These are phyloP conservation scores for Lipomyces starkeyi DNA, from an alignment of 805 yeast species.

Conservation along the genomic window DNA sequence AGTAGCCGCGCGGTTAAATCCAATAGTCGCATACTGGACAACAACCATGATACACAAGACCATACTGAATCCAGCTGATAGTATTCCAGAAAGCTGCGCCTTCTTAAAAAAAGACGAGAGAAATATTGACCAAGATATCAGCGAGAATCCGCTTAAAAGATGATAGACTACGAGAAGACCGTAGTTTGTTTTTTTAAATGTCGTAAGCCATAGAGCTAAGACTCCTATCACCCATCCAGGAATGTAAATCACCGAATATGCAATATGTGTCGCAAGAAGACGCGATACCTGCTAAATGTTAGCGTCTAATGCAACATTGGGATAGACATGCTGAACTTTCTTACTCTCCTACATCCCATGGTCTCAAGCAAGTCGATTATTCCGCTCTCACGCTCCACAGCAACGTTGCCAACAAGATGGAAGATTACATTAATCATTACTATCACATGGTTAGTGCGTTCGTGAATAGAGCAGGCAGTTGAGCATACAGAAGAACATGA, in stretches of 20 bases:
- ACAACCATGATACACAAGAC: constrained; percentile 43
- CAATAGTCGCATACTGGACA: constrained; percentile 30
- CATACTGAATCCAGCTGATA: constrained; percentile 42
- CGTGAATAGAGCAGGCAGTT: background rate
- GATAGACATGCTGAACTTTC: background rate
- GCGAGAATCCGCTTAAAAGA: constrained; percentile 41
- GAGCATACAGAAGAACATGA: constrained; percentile 39
- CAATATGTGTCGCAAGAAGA: constrained; percentile 37
- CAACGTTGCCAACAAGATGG: constrained; percentile 44
- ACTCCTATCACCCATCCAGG: constrained; percentile 46
- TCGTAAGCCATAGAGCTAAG: constrained; percentile 30
- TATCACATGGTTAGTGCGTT: background rate
- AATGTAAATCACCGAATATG: constrained; percentile 43
- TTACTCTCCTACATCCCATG: constrained; percentile 42
- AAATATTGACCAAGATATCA: constrained; percentile 43
- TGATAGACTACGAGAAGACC: constrained; percentile 43
- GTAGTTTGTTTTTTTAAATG: constrained; percentile 38
- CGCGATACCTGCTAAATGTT: constrained; percentile 25
- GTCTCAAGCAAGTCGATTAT: constrained; percentile 41
- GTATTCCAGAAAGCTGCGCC: constrained; percentile 44
- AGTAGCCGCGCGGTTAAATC: constrained; percentile 18
- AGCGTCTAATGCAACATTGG: background rate
- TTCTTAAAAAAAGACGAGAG: constrained; percentile 41
- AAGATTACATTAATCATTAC: constrained; percentile 46
- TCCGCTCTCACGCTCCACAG: constrained; percentile 45